Conservation (phyloP, 441 rosid genomes). For the Oxalis stricta region DNA sequence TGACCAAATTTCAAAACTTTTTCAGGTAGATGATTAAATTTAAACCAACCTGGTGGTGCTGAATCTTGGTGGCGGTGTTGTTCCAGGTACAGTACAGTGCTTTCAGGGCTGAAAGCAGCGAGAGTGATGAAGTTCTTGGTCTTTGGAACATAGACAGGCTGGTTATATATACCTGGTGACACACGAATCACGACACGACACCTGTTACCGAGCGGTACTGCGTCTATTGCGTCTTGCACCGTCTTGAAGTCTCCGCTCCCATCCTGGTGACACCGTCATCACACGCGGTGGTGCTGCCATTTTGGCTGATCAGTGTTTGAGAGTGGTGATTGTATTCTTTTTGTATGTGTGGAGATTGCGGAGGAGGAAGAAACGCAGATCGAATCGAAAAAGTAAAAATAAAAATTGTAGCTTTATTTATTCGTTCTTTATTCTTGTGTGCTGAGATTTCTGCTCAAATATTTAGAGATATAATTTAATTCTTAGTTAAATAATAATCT, state of each 20-base stretch:
- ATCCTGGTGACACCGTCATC: slow-evolving; percentile 61
- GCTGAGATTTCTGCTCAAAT: no score
- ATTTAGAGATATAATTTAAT: no score
- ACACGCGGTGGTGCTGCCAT: slow-evolving; percentile 43
- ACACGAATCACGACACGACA: slow-evolving; percentile 63
- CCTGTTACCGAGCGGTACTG: slow-evolving; percentile 62
- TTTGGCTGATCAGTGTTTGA: no score
- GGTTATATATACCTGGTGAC: slow-evolving; percentile 64
- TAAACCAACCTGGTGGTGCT: slow-evolving; percentile 71
- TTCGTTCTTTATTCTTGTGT: no score
- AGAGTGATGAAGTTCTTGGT: slow-evolving; percentile 81
- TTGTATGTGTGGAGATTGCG: no score
- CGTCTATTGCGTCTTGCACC: slow-evolving; percentile 79
- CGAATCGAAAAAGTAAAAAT: no score
- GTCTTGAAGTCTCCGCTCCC: slow-evolving; percentile 53
- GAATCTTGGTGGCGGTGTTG: slow-evolving; percentile 67
- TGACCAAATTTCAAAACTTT: neutral
- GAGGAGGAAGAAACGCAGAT: no score
- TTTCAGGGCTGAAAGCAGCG: slow-evolving; percentile 62
- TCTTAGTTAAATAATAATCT: no score
- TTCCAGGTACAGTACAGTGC: slow-evolving; percentile 68
- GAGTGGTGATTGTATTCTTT: no score
- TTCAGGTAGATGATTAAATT: neutral
- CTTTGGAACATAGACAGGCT: slow-evolving; percentile 81
- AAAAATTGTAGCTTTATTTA: no score